These are phyloP conservation scores for Lecanicillium sp. DNA, from an alignment of 2,329 filamentous ascomycete species.

Conservation along the genomic window DNA sequence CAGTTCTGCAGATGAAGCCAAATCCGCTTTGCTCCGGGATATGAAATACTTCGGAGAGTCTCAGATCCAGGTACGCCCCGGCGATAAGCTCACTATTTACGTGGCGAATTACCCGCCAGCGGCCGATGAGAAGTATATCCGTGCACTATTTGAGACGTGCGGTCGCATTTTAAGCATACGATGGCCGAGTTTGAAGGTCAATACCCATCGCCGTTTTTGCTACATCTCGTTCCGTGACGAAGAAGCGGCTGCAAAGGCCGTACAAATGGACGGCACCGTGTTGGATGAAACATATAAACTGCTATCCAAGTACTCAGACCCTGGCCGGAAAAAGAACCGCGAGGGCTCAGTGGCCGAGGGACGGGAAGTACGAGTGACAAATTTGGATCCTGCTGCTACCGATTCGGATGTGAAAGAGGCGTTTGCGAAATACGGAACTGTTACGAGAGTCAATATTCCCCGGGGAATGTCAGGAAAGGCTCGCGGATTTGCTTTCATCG, in stretches of 20 bases:
- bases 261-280: constrained; percentile 61
- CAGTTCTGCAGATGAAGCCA: constrained; percentile 68
- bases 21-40: constrained; percentile 72
- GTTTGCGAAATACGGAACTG: constrained; percentile 68
- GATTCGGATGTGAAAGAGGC: constrained; percentile 63
- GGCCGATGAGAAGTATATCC: constrained; percentile 64
- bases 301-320: constrained; percentile 77
- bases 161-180: constrained; percentile 80
- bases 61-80: constrained; percentile 66
- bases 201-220: constrained; percentile 85
- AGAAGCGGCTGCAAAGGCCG: constrained; percentile 62
- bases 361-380: constrained; percentile 73
- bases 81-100: constrained; percentile 74
- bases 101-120: constrained; percentile 82
- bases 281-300: constrained; percentile 64
- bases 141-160: constrained; percentile 61
- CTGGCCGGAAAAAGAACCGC: constrained; percentile 66
- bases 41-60: constrained; percentile 70
- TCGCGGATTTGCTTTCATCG: constrained; percentile 74
- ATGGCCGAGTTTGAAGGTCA: constrained; percentile 85
- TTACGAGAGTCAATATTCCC: constrained; percentile 66
- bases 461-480: constrained; percentile 59
- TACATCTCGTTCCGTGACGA: constrained; percentile 81
- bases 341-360: constrained; percentile 78
- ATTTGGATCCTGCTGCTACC: constrained; percentile 52